phyloP scores from a whole-genome alignment of 345 rosid species.

The Psidium guajava region DNA sequence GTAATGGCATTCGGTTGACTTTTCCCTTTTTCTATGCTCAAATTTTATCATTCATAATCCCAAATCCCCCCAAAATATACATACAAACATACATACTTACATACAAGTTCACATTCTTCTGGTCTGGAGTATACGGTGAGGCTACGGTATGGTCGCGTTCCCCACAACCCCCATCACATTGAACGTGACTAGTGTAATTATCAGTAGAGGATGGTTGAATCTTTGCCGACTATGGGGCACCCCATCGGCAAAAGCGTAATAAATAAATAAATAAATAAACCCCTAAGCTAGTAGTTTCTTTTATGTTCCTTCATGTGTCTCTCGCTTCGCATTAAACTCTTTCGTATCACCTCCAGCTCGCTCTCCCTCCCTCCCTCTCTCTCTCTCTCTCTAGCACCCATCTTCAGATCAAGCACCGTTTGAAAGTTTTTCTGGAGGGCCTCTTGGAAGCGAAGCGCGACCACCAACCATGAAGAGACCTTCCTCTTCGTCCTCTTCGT shows the following conservation, averaged over 20 bases:
- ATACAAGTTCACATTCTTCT: background rate
- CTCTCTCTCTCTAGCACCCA: background rate
- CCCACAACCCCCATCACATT: background rate
- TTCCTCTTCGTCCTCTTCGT: background rate
- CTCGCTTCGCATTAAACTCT: slow-evolving; percentile 25
- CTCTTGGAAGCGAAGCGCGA: background rate
- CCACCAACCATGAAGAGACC: background rate
- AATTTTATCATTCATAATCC: background rate
- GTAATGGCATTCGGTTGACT: background rate
- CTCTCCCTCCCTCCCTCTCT: background rate
- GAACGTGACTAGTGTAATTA: slow-evolving; percentile 24
- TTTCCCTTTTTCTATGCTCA: background rate
- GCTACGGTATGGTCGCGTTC: background rate
- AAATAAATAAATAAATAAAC: background rate
- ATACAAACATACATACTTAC: background rate
- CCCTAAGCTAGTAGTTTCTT: background rate
- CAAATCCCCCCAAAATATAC: too few relatives aligned
- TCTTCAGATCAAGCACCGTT: background rate
- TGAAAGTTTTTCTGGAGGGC: background rate
- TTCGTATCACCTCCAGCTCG: background rate
- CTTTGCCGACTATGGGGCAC: background rate
- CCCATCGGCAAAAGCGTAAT: background rate
- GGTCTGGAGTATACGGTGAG: background rate
- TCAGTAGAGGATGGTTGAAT: background rate
- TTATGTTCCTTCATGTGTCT: slow-evolving; percentile 25